A percentile compares a stretch with the other conserved stretches of the same genome.
phyloP scores from a whole-genome alignment of 2,329 filamentous ascomycete species.

The Hypoxylon sp. region DNA sequence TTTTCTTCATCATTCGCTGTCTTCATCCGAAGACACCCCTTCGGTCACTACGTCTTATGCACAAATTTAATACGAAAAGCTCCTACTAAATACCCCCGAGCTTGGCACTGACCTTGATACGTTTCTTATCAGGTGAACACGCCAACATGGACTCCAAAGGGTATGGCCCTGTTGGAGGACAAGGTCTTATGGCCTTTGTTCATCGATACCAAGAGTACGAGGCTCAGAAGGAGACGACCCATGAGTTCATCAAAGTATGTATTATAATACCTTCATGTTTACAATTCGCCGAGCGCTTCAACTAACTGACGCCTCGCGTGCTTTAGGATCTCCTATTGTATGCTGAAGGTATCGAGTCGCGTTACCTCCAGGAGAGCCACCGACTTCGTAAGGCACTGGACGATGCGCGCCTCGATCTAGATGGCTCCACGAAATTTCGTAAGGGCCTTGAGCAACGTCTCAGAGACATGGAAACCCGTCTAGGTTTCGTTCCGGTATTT shows the following conservation, averaged over 20 bases:
- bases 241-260: slow-evolving; percentile 65
- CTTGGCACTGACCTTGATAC: not conserved
- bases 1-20: not conserved
- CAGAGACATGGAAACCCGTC: slow-evolving; percentile 57
- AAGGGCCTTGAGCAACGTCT: slow-evolving; percentile 66
- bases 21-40: not conserved
- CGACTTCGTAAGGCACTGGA: slow-evolving; percentile 59
- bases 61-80: not conserved
- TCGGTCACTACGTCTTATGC: not conserved
- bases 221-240: slow-evolving; percentile 58
- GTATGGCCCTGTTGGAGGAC: slow-evolving; percentile 41
- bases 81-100: not conserved
- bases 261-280: not conserved
- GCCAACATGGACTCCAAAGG: slow-evolving; percentile 33
- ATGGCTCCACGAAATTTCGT: slow-evolving; percentile 63
- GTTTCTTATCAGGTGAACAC: not conserved
- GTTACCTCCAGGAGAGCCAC: slow-evolving; percentile 61
- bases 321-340: slow-evolving; percentile 65
- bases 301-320: slow-evolving; percentile 18
- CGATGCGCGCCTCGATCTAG: slow-evolving; percentile 65
- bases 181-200: slow-evolving; percentile 62
- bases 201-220: slow-evolving; percentile 63
- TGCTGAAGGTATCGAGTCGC: slow-evolving; percentile 61
- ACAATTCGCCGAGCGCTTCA: not conserved
- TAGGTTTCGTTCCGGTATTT: slow-evolving; percentile 59